Evolutionary conservation across 306 rosid genomes (phyloP).

Genomic region (Pterocarpus macrocarpus): DNA sequence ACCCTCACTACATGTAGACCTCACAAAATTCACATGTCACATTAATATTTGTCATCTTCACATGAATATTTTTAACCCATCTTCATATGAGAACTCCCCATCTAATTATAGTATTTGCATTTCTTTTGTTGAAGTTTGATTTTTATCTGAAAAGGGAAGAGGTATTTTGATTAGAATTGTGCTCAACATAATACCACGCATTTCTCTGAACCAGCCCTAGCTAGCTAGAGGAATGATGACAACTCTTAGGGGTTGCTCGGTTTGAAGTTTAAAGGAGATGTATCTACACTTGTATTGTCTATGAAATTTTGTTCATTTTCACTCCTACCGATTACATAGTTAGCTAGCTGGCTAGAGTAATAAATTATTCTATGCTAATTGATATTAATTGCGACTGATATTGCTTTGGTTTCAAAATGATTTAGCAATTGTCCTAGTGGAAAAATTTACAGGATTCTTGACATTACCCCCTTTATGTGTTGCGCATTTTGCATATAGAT

Average conservation of each 20-base stretch:
- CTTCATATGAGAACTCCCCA: too few relatives aligned
- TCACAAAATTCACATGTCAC: too few relatives aligned
- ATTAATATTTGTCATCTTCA: too few relatives aligned
- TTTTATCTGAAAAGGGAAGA: slow-evolving; percentile 2
- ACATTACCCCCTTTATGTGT: slow-evolving; percentile 4
- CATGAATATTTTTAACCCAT: too few relatives aligned
- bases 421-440: slow-evolving; percentile 8
- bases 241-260: slow-evolving; percentile 17
- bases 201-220: slow-evolving; percentile 1
- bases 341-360: background rate
- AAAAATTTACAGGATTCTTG: background rate
- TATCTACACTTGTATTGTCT: background rate
- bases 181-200: background rate
- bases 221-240: slow-evolving; percentile 17
- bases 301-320: background rate
- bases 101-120: background rate
- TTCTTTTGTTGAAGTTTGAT: background rate
- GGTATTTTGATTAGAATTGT: slow-evolving; percentile 5
- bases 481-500: slow-evolving; percentile 12
- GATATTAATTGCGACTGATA: background rate
- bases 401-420: background rate
- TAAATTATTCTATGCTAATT: background rate
- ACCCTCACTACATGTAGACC: too few relatives aligned
- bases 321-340: background rate
- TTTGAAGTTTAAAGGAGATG: slow-evolving; percentile 7